Percentiles rank a stretch among this genome's conserved stretches.
Evolutionary conservation across 768 basidiomycete species (phyloP).

Genomic region (Mycena belliarum): DNA sequence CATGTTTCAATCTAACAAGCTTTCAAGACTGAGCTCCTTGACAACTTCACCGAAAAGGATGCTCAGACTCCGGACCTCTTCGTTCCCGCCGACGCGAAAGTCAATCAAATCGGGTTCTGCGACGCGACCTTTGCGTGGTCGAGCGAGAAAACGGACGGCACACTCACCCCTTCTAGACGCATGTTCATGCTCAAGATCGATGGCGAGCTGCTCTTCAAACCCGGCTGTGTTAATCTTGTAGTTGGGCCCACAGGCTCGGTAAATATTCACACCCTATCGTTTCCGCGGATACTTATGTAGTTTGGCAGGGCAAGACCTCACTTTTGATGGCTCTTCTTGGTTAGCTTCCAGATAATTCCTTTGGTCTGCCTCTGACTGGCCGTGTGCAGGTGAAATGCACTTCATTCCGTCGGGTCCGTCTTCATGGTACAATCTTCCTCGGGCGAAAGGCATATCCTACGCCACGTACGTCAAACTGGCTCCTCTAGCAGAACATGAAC

Average conservation of each 20-base stretch:
- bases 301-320: conserved; percentile 55
- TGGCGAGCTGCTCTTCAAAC: conserved; percentile 55
- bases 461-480: conserved; percentile 42
- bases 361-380: background rate
- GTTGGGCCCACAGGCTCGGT: conserved; percentile 57
- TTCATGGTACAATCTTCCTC: conserved; percentile 72
- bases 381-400: conserved; percentile 62
- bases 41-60: conserved; percentile 35
- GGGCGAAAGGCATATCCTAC: conserved; percentile 71
- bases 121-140: conserved; percentile 63
- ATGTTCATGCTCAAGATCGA: conserved; percentile 53
- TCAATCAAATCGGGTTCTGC: conserved; percentile 48
- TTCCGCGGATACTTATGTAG: background rate
- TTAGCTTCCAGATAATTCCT: no score
- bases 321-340: conserved; percentile 64
- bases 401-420: conserved; percentile 52
- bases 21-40: conserved; percentile 51
- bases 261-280: background rate
- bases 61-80: conserved; percentile 22
- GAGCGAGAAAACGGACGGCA: conserved; percentile 29
- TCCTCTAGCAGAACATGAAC: no score
- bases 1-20: conserved; percentile 33
- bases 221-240: conserved; percentile 56
- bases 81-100: conserved; percentile 7
- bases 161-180: conserved; percentile 41